These are phyloP conservation scores for Alternaria gaisen DNA, from an alignment of 2,329 filamentous ascomycete species.

Conservation along the genomic window DNA sequence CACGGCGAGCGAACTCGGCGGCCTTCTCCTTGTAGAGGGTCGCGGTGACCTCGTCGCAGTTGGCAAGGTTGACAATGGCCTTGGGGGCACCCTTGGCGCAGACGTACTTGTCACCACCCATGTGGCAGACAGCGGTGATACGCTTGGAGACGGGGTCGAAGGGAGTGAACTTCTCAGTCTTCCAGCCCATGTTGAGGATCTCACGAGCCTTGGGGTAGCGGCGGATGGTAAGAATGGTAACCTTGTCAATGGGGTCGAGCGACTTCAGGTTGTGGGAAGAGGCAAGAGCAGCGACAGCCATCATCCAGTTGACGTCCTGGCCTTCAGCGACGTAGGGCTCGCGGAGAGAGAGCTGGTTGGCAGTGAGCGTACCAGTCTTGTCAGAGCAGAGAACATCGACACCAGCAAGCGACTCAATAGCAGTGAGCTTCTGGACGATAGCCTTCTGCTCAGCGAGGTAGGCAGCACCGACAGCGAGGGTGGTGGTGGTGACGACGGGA, in stretches of 20 bases:
- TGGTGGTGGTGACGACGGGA: slow-evolving; percentile 80
- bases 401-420: slow-evolving; percentile 72
- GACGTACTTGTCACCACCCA: slow-evolving; percentile 74
- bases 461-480: slow-evolving; percentile 77
- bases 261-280: slow-evolving; percentile 83
- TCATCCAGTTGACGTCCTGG: slow-evolving; percentile 84
- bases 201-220: slow-evolving; percentile 80
- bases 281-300: slow-evolving; percentile 79
- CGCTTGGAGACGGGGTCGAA: slow-evolving; percentile 84
- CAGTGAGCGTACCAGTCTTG: slow-evolving; percentile 81
- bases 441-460: slow-evolving; percentile 81
- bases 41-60: slow-evolving; percentile 71
- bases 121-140: slow-evolving; percentile 74
- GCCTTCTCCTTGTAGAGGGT: slow-evolving; percentile 76
- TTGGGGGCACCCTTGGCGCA: slow-evolving; percentile 82
- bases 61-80: slow-evolving; percentile 74
- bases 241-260: slow-evolving; percentile 81
- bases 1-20: slow-evolving; percentile 77
- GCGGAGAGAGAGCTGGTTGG: slow-evolving; percentile 78
- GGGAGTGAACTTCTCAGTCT: slow-evolving; percentile 78
- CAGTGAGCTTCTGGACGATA: slow-evolving; percentile 81
- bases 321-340: slow-evolving; percentile 80
- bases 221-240: slow-evolving; percentile 78
- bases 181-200: slow-evolving; percentile 77
- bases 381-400: slow-evolving; percentile 83